Evolutionary conservation across 2,329 filamentous ascomycete species (phyloP).

Genomic region (Aureobasidium vineae): DNA sequence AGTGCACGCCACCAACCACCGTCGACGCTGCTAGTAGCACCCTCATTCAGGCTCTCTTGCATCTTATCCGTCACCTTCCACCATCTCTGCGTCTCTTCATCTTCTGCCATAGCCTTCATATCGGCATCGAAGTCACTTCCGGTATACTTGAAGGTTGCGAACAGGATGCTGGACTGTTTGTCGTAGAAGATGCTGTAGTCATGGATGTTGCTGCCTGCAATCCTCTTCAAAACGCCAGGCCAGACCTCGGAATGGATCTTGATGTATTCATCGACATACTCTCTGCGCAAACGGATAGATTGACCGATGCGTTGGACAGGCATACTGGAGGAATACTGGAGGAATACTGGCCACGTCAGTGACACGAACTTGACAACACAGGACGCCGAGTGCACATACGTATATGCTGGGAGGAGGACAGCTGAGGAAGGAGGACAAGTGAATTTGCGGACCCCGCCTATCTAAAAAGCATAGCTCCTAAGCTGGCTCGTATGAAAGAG

Average conservation of each 20-base stretch:
- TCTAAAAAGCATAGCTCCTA: constrained; percentile 22
- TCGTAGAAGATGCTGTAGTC: constrained; percentile 77
- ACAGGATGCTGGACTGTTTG: constrained; percentile 61
- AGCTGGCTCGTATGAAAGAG: constrained; percentile 24
- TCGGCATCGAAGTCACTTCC: constrained; percentile 69
- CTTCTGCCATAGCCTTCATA: constrained; percentile 72
- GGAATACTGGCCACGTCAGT: constrained; percentile 1
- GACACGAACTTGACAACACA: background rate
- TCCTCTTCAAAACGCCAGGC: constrained; percentile 74
- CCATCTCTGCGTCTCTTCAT: constrained; percentile 72
- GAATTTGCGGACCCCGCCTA: constrained; percentile 15
- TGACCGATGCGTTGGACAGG: constrained; percentile 59
- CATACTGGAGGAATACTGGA: background rate
- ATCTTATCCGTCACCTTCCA: constrained; percentile 77
- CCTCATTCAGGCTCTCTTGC: constrained; percentile 62
- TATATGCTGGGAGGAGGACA: constrained; percentile 8
- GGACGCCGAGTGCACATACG: constrained; percentile 4
- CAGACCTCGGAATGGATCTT: constrained; percentile 70
- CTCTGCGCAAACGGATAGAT: constrained; percentile 68
- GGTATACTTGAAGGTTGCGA: constrained; percentile 76
- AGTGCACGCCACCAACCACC: constrained; percentile 64
- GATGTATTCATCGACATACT: constrained; percentile 67
- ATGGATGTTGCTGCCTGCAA: constrained; percentile 69
- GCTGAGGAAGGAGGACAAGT: constrained; percentile 4
- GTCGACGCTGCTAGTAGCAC: constrained; percentile 59